Evolutionary conservation across 2,329 filamentous ascomycete genomes (phyloP), one percentile per base, ranked within the genome.

Genomic region (Pseudogymnoascus sp.): DNA sequence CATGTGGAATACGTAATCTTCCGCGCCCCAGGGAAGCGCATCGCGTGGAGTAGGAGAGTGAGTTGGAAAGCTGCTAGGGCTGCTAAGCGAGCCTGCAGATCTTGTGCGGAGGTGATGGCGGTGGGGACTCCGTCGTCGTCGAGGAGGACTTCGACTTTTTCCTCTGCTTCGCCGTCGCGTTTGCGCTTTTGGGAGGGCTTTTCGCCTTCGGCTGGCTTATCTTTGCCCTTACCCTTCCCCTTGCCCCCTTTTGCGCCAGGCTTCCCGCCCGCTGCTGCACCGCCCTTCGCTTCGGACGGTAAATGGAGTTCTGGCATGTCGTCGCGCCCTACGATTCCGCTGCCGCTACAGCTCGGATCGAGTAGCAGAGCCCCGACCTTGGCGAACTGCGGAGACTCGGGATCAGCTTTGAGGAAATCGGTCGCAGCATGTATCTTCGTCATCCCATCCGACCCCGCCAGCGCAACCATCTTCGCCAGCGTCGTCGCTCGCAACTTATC

Each of bases 281-380:
- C 78, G 79, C 2, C 71, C 66, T 53, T 60, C 7, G 18, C 33
- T 3, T 60, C 69, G 44, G 56, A 65, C 56, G 80, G 85, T 2
- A 96, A 78, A 65, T 87, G 80, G 42, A 94, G 74, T 66, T 83
- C 76, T 4, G 91, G 86, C 73, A 87, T 84, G 53, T 92, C 90
- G 69, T 97, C 92, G 18, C 94, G 84, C 2, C 92, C 91, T 23
- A 97, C 85, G 63, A 99, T 99, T 0, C 94, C 94, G 72, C 91
- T 97, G 0, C 94, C 94, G 1, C 92, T 97, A 73, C 94, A 99
- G 73, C 91, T 96, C 0, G 94, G 94, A 72, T 99, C 94, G 1
- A 99, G 81, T 0, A 99, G 80, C 42, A 99, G 78, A 6, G 88
- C 89, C 0, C 86, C 84, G n/a, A 97, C 91, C n/a, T 84, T 78